Base-by-base conservation (phyloP, 768 basidiomycete genomes). In the Phanerochaete carnosa region DNA sequence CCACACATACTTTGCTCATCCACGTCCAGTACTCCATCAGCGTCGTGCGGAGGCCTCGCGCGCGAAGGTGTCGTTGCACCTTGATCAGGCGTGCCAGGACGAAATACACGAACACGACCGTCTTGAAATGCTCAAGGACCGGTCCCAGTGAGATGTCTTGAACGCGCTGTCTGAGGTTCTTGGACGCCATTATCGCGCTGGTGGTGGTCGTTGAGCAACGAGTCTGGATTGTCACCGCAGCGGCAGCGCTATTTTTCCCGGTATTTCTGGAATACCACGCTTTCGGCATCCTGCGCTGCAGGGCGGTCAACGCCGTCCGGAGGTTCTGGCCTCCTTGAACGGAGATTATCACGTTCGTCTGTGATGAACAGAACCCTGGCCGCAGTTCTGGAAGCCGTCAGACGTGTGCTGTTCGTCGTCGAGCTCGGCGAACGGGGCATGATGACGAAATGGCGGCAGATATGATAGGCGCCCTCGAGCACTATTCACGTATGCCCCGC, bases 31-130 rank as follows among this genome's bases (percentile, higher is more conserved):
- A 57, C 55, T 90, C 88, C 56, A 70, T 72, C 56, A 76, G 62
- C 1, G 84, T 80, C 2, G 77, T 70, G 3, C 72, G 55, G 35
- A 88, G 53, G 1, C 90, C 90, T 37, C 87, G 78, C 0, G 88
- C 89, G 5, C 83, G 78, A 19, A 90, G 66, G 71, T 90, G 88
- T 16, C 88, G 80, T 49, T 84, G 77, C 4, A 76, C 73, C 68
- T 84, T 85, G 58, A 87, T 65, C 9, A 74, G 66, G 54, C 86
- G 83, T 9, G 73, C 77, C 7, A 82, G 64, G 35, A 88, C 46
- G 58, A 89, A 72, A 72, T 89, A 89, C 59, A 82, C 75, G 62
- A 89, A 83, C 1, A 90, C 66, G 7, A 77, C 59, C 3, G 82
- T 80, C 69, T 88, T 88, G 49, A 81, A 75, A 51, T 75, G 76